Evolutionary conservation across 1,139 yeast genomes (phyloP).

Genomic region (Taphrina pruni): DNA sequence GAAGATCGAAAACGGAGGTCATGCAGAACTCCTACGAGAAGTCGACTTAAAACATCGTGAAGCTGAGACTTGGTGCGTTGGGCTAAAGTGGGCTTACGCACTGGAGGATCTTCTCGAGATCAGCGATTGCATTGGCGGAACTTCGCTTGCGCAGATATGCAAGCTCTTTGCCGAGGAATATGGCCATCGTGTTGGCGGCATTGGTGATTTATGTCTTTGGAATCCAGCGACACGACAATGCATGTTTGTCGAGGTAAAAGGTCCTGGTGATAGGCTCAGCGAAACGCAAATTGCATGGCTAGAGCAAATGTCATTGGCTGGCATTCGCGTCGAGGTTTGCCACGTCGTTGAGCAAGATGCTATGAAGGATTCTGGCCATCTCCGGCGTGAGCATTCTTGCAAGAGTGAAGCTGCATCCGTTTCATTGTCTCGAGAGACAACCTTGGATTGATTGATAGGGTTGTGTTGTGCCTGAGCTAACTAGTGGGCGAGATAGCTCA

Average conservation of each 20-base stretch:
- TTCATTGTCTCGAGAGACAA: not conserved
- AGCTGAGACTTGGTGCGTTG: slow-evolving; percentile 48
- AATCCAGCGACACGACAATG: slow-evolving; percentile 45
- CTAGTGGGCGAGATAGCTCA: not conserved
- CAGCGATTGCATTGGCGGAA: slow-evolving; percentile 49
- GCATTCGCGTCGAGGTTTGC: slow-evolving; percentile 52
- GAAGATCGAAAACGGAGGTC: slow-evolving; percentile 43
- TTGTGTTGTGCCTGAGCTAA: not conserved
- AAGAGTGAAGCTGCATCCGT: slow-evolving; percentile 3
- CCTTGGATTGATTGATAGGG: not conserved
- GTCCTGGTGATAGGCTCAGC: slow-evolving; percentile 53
- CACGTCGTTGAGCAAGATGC: slow-evolving; percentile 41
- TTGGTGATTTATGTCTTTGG: slow-evolving; percentile 54
- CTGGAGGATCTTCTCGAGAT: slow-evolving; percentile 49
- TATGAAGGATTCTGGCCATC: not conserved
- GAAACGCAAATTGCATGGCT: slow-evolving; percentile 55
- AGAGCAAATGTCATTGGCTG: slow-evolving; percentile 49
- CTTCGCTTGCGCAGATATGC: slow-evolving; percentile 48
- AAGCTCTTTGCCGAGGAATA: slow-evolving; percentile 49
- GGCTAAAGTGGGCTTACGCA: slow-evolving; percentile 51
- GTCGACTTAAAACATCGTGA: slow-evolving; percentile 43
- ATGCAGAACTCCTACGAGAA: slow-evolving; percentile 39
- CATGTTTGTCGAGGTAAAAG: slow-evolving; percentile 53
- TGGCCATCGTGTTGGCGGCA: slow-evolving; percentile 51
- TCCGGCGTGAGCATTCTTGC: not conserved